Conservation (phyloP, 345 rosid species). For the Lepidium sativum region DNA sequence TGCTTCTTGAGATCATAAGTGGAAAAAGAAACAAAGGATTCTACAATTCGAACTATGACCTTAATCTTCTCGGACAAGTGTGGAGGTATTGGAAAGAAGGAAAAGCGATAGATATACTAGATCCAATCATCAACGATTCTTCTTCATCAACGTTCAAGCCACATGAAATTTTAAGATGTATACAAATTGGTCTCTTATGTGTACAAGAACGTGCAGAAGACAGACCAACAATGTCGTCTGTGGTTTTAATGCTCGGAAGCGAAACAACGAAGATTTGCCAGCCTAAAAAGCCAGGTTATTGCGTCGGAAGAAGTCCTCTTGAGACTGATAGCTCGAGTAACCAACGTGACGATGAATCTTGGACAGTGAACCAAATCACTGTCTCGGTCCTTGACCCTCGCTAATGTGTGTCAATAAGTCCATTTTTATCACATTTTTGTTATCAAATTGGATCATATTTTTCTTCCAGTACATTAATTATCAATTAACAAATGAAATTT, state of each 20-base stretch:
- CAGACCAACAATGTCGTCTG: conserved; percentile 62
- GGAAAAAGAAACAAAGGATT: conserved; percentile 65
- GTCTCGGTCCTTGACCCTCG: conserved; percentile 63
- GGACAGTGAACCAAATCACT: conserved; percentile 68
- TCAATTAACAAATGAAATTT: no score
- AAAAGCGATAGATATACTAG: conserved; percentile 41
- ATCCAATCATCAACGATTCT: conserved; percentile 27
- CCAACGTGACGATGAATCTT: conserved; percentile 35
- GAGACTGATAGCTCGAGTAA: conserved; percentile 53
- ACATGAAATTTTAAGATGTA: conserved; percentile 53
- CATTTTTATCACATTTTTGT: background rate
- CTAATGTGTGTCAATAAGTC: conserved; percentile 8
- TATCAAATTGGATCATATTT: no score
- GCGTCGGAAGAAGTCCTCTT: conserved; percentile 39
- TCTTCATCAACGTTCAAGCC: conserved; percentile 16
- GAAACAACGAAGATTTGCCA: conserved; percentile 49
- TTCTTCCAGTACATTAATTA: no score
- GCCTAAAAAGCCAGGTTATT: conserved; percentile 64
- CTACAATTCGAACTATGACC: conserved; percentile 47
- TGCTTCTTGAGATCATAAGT: conserved; percentile 55
- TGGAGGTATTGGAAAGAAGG: conserved; percentile 68
- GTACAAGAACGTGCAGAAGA: conserved; percentile 74
- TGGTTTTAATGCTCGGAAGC: conserved; percentile 59
- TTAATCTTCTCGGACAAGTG: conserved; percentile 70
- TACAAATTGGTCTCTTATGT: conserved; percentile 71